Base-by-base conservation (phyloP, 2,329 filamentous ascomycete species). In the Juglanconis oblonga region DNA sequence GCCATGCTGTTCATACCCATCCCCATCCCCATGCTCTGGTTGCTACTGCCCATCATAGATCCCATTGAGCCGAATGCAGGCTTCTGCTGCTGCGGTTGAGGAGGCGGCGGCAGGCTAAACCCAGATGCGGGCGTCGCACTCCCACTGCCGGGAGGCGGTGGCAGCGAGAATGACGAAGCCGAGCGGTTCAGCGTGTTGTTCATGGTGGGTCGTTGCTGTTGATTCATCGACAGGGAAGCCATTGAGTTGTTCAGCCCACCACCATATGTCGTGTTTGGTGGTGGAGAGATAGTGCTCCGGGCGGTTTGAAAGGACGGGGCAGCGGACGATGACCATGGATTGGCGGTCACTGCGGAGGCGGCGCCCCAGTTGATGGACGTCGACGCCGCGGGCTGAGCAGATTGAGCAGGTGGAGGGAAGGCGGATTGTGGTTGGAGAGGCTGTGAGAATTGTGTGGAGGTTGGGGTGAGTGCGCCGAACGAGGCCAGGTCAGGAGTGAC, bases 381-480 rank as follows among this genome's bases (percentile, higher is more conserved):
- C 5, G 72, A 67, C 3, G 67, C 47, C 11, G 63, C 49, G 8
- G 55, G 64, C 47, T 62, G 65, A 49, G 69, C 64, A 29, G 51
- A n/a, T 32, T 48, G 36, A 53, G 73, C 61, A 48, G 70, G 67
- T 49, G 66, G 67, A 13, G 62, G 70, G 65, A 64, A 63, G 32
- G 61, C 64, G 58, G 52, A 64, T 55, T 69, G 67, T 17, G 65
- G 81, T 57, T 82, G 82, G 35, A 87, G 71, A 0, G 86, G 85
- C 62, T 87, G 79, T 2, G 85, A 87, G 68, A 81, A 88, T 70
- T 89, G 86, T 1, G 86, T 88, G 13, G 81, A 76, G 3, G 82
- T 80, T 0, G 86, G 86, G 1, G 80, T 79, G 62, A 88, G 76
- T 17, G 82, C 68, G 52, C 81, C 78, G 64, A 87, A 85, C 14